Evolutionary conservation across 2,329 filamentous ascomycete genomes (phyloP), one percentile per base, ranked within the genome.

Genomic region (Gaeumannomyces tritici): DNA sequence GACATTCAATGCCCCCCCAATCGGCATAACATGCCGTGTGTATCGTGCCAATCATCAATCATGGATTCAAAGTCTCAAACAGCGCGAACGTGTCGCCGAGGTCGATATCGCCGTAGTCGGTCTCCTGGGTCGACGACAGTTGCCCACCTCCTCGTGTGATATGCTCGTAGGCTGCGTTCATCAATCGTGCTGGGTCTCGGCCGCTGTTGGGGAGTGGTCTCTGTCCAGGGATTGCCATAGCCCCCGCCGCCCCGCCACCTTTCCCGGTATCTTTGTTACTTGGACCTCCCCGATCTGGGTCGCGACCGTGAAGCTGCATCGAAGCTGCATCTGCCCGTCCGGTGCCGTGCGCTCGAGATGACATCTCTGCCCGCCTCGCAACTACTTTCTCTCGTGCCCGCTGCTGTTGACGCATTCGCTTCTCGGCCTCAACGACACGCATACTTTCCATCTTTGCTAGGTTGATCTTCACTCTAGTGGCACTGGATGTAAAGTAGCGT

Each of bases 21-120:
- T 15, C 35, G 35, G 3, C 18, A 42, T 42, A 18, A 1, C 1
- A 42, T 42, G 35, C 35, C 35, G 35, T 18, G 33, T 42, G 35
- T 42, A 7, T 60, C 35, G 28, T 54, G 24, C 18, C n/a, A 26
- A 28, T 47, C 47, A 59, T 15, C 42, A 54, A 28, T 51, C 51
- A 24, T 60, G 26, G 26, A 29, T 29, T 6, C 54, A 26, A 35
- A 60, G 33, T 51, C 42, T 60, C 35, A 18, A 42, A 42, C 35
- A 42, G 35, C 5, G 58, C 60, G 18, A 61, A 18, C 15, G 24
- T 57, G 33, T 62, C 60, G 12, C 65, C 63, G 6, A 68, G 47
- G 13, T 68, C 66, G 8, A 63, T 21, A 54, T 68, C 68, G 6
- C 67, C 67, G 26, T 69, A 69, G 31, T 69, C 67, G 1, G 67